These are phyloP conservation scores for Fusarium cyanostomum DNA, from an alignment of 2,329 filamentous ascomycete genomes.

Conservation along the genomic window DNA sequence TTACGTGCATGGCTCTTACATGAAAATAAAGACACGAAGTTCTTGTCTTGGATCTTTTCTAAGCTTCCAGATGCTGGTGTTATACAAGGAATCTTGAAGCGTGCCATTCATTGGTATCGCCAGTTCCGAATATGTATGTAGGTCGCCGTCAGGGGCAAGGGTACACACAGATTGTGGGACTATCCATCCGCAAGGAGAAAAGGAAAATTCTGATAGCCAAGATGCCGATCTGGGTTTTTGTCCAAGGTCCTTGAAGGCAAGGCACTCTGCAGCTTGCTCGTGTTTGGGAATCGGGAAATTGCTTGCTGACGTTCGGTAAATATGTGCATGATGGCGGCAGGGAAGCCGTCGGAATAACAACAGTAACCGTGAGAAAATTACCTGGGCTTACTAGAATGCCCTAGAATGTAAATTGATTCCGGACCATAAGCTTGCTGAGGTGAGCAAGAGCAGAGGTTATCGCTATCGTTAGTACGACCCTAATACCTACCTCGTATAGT, in stretches of 20 bases:
- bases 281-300: neutral
- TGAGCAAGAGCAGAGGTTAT: too few relatives aligned
- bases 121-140: conserved; percentile 8
- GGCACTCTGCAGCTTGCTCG: neutral
- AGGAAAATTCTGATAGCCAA: neutral
- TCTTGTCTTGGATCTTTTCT: neutral
- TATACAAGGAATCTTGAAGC: neutral
- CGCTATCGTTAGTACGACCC: too few relatives aligned
- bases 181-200: neutral
- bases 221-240: neutral
- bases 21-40: neutral
- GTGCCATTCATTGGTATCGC: neutral
- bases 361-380: neutral
- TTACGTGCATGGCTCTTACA: neutral
- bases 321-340: neutral
- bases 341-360: neutral
- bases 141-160: conserved; percentile 3
- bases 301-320: neutral
- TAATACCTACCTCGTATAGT: too few relatives aligned
- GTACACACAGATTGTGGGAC: conserved; percentile 20
- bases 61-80: neutral
- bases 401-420: too few relatives aligned
- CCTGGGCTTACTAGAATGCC: too few relatives aligned
- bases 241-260: neutral
- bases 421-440: too few relatives aligned